Base-by-base conservation (phyloP, 1,284 basidiomycete genomes). In the Melanopsichium pennsylvanicum region DNA sequence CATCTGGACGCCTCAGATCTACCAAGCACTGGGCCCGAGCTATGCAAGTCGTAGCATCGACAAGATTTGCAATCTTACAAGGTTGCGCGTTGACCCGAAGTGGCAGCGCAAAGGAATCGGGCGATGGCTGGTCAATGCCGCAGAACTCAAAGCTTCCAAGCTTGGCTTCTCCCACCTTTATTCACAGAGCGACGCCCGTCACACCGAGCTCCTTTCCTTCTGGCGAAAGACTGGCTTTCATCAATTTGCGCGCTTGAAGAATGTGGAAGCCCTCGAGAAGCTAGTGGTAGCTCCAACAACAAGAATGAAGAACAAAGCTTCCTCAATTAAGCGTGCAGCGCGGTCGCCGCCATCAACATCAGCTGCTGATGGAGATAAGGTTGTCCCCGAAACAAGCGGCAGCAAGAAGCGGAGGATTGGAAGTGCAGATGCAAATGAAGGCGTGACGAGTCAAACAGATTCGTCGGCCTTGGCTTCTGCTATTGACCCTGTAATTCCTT, bases 31-130 rank as follows among this genome's bases (percentile, higher is more conserved):
- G 7, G 67, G 67, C 18, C 42, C 39, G 4, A 56, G 57, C 52
- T 70, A 70, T 34, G 56, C 67, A 8, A 64, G 41, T 33, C 61
- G 61, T 34, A 70, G 67, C 38, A 70, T 70, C 35, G 67, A 70
- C 41, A 52, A 43, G 39, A 59, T 70, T 36, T 56, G 56, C 51
- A 57, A 62, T 35, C 46, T 70, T 5, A 32, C 47, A 18, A 56
- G 44, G 26, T 27, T 70, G 18, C 57, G 48, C 15, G 57, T 70
- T 16, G 57, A 61, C 37, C 45, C 54, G 11, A 11, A 34, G 4
- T 64, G 67, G 56, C 60, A 49, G 21, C 48, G 48, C 23, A 43
- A 46, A 25, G 67, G 67, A 10, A 57, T 70, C 22, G 67, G 67
- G 16, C 67, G 56, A 29, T 70, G 67, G 67, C 49, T 70, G 15